A percentile compares a stretch with the other conserved stretches of the same genome.
Conservation (phyloP, 2,329 filamentous ascomycete genomes). For the Scytalidium sp. region DNA sequence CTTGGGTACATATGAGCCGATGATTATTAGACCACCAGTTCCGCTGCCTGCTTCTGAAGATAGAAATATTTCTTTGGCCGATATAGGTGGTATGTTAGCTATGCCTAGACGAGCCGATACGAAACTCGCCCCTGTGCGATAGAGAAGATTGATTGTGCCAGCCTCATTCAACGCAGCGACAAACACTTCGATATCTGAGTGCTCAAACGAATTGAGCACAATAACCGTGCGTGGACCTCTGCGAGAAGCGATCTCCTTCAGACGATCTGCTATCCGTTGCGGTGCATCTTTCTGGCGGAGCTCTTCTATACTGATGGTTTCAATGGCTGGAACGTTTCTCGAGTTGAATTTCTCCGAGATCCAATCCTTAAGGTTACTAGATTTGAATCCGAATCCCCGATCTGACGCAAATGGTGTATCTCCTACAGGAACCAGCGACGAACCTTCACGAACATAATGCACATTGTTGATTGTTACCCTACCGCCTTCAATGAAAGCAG, state of each 20-base stretch:
- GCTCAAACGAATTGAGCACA: constrained; percentile 50
- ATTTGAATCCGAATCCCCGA: constrained; percentile 54
- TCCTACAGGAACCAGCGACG: constrained; percentile 45
- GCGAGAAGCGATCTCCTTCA: too few relatives aligned
- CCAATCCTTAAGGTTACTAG: constrained; percentile 50
- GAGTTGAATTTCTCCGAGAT: constrained; percentile 50
- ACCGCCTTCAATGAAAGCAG: constrained; percentile 58
- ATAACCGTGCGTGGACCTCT: too few relatives aligned
- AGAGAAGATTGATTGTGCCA: constrained; percentile 33
- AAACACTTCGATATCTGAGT: constrained; percentile 54
- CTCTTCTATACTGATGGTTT: constrained; percentile 42
- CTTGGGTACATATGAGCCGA: constrained; percentile 57
- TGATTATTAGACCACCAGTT: constrained; percentile 50
- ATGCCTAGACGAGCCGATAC: constrained; percentile 50
- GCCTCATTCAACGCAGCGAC: constrained; percentile 42
- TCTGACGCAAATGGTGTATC: constrained; percentile 55
- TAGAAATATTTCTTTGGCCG: constrained; percentile 37
- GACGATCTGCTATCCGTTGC: too few relatives aligned
- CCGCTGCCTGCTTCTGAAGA: constrained; percentile 27
- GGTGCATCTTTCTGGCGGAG: constrained; percentile 45
- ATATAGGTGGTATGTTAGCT: constrained; percentile 46
- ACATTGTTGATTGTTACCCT: constrained; percentile 54
- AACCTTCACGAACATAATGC: constrained; percentile 54
- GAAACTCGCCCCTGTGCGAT: constrained; percentile 39
- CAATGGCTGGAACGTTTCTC: constrained; percentile 35